Conservation (phyloP, 306 rosid species). For the Rosa chinensis region DNA sequence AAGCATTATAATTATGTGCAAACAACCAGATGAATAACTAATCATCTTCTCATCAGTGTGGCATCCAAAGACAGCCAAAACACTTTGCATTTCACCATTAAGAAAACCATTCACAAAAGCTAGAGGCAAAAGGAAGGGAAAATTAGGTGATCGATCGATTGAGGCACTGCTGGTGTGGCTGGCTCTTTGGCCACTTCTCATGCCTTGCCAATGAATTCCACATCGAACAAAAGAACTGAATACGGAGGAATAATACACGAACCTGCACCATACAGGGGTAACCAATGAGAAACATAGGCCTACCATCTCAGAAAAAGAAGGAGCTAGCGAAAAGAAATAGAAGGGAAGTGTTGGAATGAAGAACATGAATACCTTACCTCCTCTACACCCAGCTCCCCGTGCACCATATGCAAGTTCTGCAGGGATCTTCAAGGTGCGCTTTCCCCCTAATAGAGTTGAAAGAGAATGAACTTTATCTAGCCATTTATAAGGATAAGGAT, state of each 20-base stretch:
- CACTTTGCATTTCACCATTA: not conserved
- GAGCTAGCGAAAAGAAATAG: not conserved
- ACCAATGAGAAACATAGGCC: not conserved
- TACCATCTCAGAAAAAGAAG: not conserved
- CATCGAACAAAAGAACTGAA: conserved; percentile 77
- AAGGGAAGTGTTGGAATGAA: not conserved
- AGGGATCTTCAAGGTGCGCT: conserved; percentile 81
- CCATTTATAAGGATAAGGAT: not conserved
- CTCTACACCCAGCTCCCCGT: conserved; percentile 95
- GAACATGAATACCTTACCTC: conserved; percentile 55
- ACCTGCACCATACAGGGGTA: conserved; percentile 47
- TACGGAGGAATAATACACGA: conserved; percentile 92
- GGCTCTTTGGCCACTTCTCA: conserved; percentile 36
- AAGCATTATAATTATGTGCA: not conserved
- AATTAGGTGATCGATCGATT: not conserved
- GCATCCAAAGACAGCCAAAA: not conserved
- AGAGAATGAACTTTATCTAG: not conserved
- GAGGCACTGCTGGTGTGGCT: not conserved
- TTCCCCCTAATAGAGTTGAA: conserved; percentile 59
- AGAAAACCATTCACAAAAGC: not conserved
- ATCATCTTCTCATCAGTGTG: conserved; percentile 6
- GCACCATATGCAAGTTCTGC: conserved; percentile 85
- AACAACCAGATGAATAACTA: not conserved
- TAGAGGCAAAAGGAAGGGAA: not conserved
- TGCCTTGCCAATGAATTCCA: conserved; percentile 83